Evolutionary conservation across 1,284 basidiomycete species (phyloP), one percentile per base, ranked within the genome.

Genomic region (Exobasidium cylindrosporum): DNA sequence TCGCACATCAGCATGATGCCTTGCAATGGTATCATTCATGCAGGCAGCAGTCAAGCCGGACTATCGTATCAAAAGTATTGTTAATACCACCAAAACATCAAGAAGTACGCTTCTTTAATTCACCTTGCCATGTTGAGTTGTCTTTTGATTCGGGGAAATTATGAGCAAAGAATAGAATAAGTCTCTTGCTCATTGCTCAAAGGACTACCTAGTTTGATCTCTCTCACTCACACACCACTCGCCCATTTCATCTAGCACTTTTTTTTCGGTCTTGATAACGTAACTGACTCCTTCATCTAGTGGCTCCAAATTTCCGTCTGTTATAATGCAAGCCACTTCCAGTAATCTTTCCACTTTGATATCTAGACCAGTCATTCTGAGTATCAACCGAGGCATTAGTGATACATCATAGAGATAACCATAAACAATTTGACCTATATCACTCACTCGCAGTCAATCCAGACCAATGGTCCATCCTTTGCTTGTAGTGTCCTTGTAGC

Each of bases 251-350:
- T 90, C 88, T 28, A 92, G 80, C 13, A 83, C 70, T 11, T 80
- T 76, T 72, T 87, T 88, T 57, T 88, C 85, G 0, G 87, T 88
- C 23, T 80, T 81, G 58, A 93, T 86, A 23, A 90, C 84, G 67
- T 85, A 91, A 67, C 87, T 82, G 5, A 92, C 82, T 1, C 91
- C 85, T 7, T 86, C 83, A 73, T 92, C 90, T 2, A 93, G 85
- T 4, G 85, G 74, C 23, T 88, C 84, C 43, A 93, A 81, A 64
- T 91, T 84, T 6, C 89, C 90, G 66, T 92, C 84, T 1, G 91
- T 92, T 54, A 93, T 87, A 30, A 93, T 80, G 31, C 91, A 89
- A 0, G 83, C 91, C 86, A 79, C 81, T 77, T 92, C 90, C 3
- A 92, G 76, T 26, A 92, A 85, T 61, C 86, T 86, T 76, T 92